These are phyloP conservation scores for Fusarium lateritium DNA, from an alignment of 2,329 filamentous ascomycete genomes.

Conservation along the genomic window DNA sequence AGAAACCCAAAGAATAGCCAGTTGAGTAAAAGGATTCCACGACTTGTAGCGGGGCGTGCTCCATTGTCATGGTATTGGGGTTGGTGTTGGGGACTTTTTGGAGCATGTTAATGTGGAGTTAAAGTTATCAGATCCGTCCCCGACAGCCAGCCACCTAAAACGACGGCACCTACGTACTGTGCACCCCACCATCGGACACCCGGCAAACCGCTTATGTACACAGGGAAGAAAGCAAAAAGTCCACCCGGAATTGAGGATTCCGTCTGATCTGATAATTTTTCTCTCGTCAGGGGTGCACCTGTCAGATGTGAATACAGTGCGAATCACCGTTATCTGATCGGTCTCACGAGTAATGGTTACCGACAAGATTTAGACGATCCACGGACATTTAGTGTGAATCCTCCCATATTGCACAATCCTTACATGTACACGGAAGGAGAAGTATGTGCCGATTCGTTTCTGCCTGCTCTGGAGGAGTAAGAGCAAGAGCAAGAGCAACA, in stretches of 20 bases:
- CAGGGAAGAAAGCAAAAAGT: constrained; percentile 2
- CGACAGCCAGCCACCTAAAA: constrained; percentile 31
- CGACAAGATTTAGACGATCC: not conserved
- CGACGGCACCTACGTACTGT: constrained; percentile 4
- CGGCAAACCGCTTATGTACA: not conserved
- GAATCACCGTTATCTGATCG: constrained; percentile 38
- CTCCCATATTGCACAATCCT: not conserved
- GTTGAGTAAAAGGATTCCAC: constrained; percentile 12
- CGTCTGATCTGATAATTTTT: constrained; percentile 26
- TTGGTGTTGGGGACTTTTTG: constrained; percentile 28
- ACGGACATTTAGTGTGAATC: constrained; percentile 8
- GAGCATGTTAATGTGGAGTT: constrained; percentile 44
- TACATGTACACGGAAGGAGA: not conserved
- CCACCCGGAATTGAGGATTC: constrained; percentile 16
- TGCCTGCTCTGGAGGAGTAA: not conserved
- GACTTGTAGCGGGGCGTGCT: constrained; percentile 36
- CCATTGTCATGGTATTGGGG: constrained; percentile 36
- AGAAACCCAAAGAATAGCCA: constrained; percentile 23
- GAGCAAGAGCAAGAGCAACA: not conserved
- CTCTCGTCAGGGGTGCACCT: constrained; percentile 1
- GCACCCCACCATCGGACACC: not conserved
- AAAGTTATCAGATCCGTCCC: constrained; percentile 53
- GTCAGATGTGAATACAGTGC: constrained; percentile 18
- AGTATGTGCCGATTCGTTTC: not conserved
- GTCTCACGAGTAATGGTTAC: constrained; percentile 1